Evolutionary conservation across 345 rosid genomes (phyloP).

Genomic region (Sisymbrium altissimum): DNA sequence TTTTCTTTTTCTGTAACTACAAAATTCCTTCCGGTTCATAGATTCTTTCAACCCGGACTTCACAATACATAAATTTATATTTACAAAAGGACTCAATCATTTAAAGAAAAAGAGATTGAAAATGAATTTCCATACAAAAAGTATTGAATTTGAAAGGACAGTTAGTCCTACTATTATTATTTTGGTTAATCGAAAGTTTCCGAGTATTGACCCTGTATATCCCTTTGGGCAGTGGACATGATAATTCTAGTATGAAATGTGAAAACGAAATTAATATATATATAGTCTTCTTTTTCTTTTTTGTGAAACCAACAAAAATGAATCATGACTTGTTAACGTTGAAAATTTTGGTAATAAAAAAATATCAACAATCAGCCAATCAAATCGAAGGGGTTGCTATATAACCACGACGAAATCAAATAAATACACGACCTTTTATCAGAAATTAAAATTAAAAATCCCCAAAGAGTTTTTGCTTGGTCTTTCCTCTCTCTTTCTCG

Average conservation of each 20-base stretch:
- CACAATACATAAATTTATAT: not conserved
- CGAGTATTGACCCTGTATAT: not conserved
- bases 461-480: slow-evolving; percentile 12
- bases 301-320: not conserved
- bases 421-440: not conserved
- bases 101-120: not conserved
- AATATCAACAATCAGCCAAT: not conserved
- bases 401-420: slow-evolving; percentile 18
- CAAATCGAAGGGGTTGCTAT: not conserved
- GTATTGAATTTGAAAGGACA: not conserved
- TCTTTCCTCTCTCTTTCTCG: slow-evolving; percentile 27
- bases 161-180: not conserved
- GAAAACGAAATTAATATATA: not conserved
- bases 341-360: not conserved
- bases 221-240: not conserved
- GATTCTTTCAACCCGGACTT: not conserved
- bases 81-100: not conserved
- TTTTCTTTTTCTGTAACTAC: not conserved
- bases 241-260: not conserved
- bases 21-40: not conserved
- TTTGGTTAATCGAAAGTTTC: not conserved
- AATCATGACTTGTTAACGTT: not conserved
- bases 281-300: too few species aligned
- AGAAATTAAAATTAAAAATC: not conserved
- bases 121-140: not conserved